A percentile compares a stretch with the other conserved stretches of the same genome.
Conservation (phyloP, 805 yeast species). For the Cyberlindnera xishuangbannaensis region DNA sequence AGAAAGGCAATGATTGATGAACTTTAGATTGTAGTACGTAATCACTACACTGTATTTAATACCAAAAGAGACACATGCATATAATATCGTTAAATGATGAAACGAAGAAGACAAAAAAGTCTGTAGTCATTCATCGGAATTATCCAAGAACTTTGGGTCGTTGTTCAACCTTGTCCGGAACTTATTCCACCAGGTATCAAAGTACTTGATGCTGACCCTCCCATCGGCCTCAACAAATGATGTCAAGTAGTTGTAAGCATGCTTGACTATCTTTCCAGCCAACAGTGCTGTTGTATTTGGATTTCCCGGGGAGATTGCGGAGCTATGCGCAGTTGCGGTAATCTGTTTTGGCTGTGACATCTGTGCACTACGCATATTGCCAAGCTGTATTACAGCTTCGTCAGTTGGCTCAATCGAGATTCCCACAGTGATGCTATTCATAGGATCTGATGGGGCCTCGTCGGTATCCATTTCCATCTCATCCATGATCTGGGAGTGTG, state of each 20-base stretch:
- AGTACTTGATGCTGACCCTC: slow-evolving; percentile 79
- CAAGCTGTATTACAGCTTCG: slow-evolving; percentile 57
- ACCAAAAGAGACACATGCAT: neutral
- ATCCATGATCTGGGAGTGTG: slow-evolving; percentile 36
- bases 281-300: slow-evolving; percentile 48
- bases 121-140: slow-evolving; percentile 9
- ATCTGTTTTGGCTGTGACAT: slow-evolving; percentile 17
- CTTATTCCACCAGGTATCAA: slow-evolving; percentile 94
- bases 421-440: slow-evolving; percentile 51
- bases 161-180: slow-evolving; percentile 68
- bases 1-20: slow-evolving; percentile 57
- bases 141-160: slow-evolving; percentile 79
- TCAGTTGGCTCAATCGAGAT: slow-evolving; percentile 81
- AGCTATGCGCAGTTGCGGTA: slow-evolving; percentile 20
- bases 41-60: neutral
- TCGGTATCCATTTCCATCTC: slow-evolving; percentile 53
- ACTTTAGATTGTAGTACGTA: slow-evolving; percentile 22
- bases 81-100: slow-evolving; percentile 1
- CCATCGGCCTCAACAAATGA: slow-evolving; percentile 81
- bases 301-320: slow-evolving; percentile 28
- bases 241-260: slow-evolving; percentile 86
- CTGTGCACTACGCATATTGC: slow-evolving; percentile 27
- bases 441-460: slow-evolving; percentile 13
- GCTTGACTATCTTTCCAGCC: slow-evolving; percentile 84
- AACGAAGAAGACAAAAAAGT: too few species aligned